Conservation (phyloP, 1,284 basidiomycete genomes). For the Athelia psychrophila region DNA sequence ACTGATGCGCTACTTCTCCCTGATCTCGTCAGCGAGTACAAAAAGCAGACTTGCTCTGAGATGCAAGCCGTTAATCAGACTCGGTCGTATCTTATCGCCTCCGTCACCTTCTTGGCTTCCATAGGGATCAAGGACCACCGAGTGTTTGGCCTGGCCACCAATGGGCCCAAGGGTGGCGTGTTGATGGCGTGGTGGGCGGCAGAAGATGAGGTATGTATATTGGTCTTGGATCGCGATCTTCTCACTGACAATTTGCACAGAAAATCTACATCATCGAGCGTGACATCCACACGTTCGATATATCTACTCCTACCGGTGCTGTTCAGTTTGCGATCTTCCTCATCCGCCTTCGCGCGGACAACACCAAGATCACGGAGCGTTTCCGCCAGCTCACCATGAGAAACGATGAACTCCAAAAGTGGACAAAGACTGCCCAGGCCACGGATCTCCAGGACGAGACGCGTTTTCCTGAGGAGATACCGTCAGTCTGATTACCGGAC, state of each 20-base stretch:
- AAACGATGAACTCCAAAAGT: not conserved
- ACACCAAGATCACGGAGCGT: not conserved
- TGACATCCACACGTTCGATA: slow-evolving; percentile 2
- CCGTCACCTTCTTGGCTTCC: not conserved
- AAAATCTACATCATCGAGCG: slow-evolving; percentile 1
- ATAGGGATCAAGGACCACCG: not conserved
- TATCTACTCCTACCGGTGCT: not conserved
- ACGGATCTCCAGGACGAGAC: too few relatives aligned
- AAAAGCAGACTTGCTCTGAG: not conserved
- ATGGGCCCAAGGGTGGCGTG: not conserved
- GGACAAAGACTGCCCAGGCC: not conserved
- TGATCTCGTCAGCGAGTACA: not conserved
- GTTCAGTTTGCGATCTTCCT: not conserved
- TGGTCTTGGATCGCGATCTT: not conserved
- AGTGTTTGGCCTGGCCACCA: not conserved
- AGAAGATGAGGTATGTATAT: not conserved
- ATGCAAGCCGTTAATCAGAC: not conserved
- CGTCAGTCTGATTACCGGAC: too few relatives aligned
- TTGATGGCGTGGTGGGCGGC: not conserved
- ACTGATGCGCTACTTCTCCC: not conserved
- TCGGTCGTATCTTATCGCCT: not conserved
- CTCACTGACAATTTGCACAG: not conserved
- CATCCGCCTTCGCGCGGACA: not conserved
- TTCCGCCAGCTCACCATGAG: not conserved
- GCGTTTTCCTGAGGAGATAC: too few relatives aligned